phyloP scores from a whole-genome alignment of 192 early-diverging fungal species.

The Dissophora globulifera region DNA sequence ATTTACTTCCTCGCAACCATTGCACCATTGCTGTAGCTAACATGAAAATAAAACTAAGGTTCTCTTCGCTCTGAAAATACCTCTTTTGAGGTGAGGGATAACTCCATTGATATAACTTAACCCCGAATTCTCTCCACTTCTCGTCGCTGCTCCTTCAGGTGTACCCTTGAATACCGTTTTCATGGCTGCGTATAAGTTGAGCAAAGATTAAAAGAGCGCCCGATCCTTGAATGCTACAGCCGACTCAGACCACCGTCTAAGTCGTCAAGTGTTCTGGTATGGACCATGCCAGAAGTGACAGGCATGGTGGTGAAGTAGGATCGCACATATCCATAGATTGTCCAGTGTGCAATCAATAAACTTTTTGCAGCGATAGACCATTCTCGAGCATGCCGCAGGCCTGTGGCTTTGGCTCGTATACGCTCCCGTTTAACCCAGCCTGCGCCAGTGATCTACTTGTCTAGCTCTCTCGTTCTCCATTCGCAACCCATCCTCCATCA shows the following conservation, averaged over 20 bases:
- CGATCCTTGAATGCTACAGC: neutral
- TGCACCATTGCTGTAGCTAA: too few relatives aligned
- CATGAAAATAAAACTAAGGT: neutral
- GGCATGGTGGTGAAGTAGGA: conserved; percentile 13
- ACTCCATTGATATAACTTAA: too few relatives aligned
- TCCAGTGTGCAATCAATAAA: neutral
- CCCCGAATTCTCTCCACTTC: too few relatives aligned
- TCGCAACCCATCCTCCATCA: neutral
- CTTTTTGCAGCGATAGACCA: neutral
- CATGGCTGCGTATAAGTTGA: conserved; percentile 52
- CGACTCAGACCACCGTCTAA: too few relatives aligned
- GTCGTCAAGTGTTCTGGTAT: conserved; percentile 4
- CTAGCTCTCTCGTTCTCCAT: too few relatives aligned
- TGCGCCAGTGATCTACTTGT: too few relatives aligned
- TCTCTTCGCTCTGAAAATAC: too few relatives aligned
- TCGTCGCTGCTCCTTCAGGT: conserved; percentile 52
- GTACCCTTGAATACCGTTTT: conserved; percentile 50
- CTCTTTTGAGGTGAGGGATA: too few relatives aligned
- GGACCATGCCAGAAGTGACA: conserved; percentile 1
- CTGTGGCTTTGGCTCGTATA: conserved; percentile 9
- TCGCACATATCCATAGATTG: conserved; percentile 3
- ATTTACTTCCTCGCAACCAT: too few relatives aligned
- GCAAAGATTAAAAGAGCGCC: conserved; percentile 26
- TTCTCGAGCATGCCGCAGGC: neutral
- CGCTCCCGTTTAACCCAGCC: too few relatives aligned